Base-by-base conservation (phyloP, 352 stramenopile genomes). In the Phytophthora palmivora region DNA sequence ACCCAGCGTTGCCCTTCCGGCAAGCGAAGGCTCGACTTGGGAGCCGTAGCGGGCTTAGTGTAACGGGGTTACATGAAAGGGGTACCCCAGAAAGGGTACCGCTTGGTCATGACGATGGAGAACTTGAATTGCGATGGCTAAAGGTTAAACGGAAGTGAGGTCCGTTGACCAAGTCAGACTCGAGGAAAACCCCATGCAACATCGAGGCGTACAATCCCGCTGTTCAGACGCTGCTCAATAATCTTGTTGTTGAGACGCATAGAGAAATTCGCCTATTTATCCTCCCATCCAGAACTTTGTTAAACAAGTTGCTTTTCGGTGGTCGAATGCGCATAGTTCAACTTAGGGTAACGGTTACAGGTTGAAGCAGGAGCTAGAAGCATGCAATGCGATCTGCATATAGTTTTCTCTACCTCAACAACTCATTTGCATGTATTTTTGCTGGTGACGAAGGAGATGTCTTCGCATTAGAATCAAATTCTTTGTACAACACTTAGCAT, bases 261-360 rank as follows among this genome's bases (percentile, higher is more conserved):
- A 12, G 7, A 34, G 30, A 34, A 37, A 37, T 36, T 38, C 26
- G 5, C 44, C 56, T 67, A 62, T 60, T 34, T 34, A 34, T 34
- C 30, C 30, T 3, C 30, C 24, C 24, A 28, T 28, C 24, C 24
- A 14, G 10, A 34, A 34, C 30, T 34, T n/a, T 34, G 44, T 42
- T 58, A 21, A 47, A 53, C 52, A 58, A 34, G 46, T 69, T 68
- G 52, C n/a, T 51, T 61, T 64, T 56, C 45, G 48, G 45, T 66
- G 48, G 58, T 66, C 58, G 58, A 51, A 15, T 18, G 12, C 9
- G 1, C 12, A 16, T 34, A 39, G 19, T 68, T 68, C 51, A 68
- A 67, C 28, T 34, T 12, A 8, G 26, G 26, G n/a, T n/a, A 32
- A 32, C 26, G 30, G 30, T 21, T 43, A 49, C 30, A 28, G 14